Base-by-base conservation (phyloP, 306 rosid genomes). In the Crotalaria pallida region DNA sequence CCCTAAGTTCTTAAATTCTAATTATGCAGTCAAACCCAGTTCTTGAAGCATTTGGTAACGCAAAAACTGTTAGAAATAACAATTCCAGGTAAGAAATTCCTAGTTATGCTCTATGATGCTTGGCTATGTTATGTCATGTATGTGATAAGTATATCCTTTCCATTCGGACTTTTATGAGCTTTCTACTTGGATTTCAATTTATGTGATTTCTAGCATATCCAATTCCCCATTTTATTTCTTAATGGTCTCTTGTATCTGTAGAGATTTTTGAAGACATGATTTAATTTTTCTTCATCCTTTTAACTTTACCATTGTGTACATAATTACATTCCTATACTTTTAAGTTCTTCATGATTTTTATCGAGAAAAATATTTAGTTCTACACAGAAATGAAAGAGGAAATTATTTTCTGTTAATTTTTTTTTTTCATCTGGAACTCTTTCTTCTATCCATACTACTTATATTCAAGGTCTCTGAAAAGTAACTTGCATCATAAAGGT, bases 11-110 rank as follows among this genome's bases (percentile, higher is more conserved):
- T 58, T 19, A 65, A 84, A 43, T 71, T 16, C 40, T 77, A 55
- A 33, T 68, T 48, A 3, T 83, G 85, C 94, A 92, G 98, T 89
- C 98, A 67, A 92, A 92, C 83, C 98, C 96, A 79, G 98, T 92
- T 83, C 98, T 92, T 55, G 98, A 92, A 84, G 98, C 98, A 73
- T 92, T 92, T 83, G 98, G 98, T 74, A 89, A 92, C 6, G 94
- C 98, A 58, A 92, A 92, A 79, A 92, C 98, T 62, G 92, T 90
- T 43, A 86, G 87, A 78, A 92, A 92, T 77, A 86, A 84, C 85
- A 92, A 92, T 86, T 92, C 98, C 76, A 92, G 98, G 98, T 92
- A 75, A 84, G 75, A 72, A 74, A 34, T 70, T 77, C 40, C 29
- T 52, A 36, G 44, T 43, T 78, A 49, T 49, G 67, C 51, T 41